Evolutionary conservation across 495 filamentous ascomycete genomes (phyloP), one percentile per base, ranked within the genome.

Genomic region (Podospora comata): DNA sequence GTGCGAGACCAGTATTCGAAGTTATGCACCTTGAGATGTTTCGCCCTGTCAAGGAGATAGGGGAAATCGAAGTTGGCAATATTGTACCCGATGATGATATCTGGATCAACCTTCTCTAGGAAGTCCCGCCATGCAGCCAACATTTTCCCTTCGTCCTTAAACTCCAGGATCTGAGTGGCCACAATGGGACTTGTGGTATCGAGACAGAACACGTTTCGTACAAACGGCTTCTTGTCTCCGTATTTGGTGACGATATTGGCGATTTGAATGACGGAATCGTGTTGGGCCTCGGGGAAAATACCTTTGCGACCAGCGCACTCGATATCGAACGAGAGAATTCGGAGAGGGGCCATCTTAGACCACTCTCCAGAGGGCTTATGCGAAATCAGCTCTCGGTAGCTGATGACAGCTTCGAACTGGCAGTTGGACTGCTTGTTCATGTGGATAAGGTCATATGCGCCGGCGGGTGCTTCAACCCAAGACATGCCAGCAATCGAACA

Each of bases 51-150:
- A 20, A 99, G 85, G 4, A 99, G 86, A 75, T 99, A 99, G 3
- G 95, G 94, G 71, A 99, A 97, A 80, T 99, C 95, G 80, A 99
- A 99, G 79, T 99, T 99, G 72, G 91, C 83, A 80, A 97, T 97
- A 77, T 99, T 99, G 86, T 99, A 99, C 58, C 95, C 95, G 68
- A 95, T 99, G 73, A 99, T 98, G 30, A 99, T 89, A 79, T 99
- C 95, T 0, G 95, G 94, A 72, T 99, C 95, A 2, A 95, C 95
- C 75, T 92, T 89, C 60, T 94, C 85, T 4, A 99, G 78, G 72
- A 99, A 99, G 61, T 96, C 85, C 70, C 87, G 87, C 95, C 95
- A 99, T 23, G 85, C 85, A 79, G 87, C 85, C 19, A 99, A 85
- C 94, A 99, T 94, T 44, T 91, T 84, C 62, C 88, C 85, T 76